phyloP scores from a whole-genome alignment of 176 grass and related monocot species.

The Oryza brachyantha region DNA sequence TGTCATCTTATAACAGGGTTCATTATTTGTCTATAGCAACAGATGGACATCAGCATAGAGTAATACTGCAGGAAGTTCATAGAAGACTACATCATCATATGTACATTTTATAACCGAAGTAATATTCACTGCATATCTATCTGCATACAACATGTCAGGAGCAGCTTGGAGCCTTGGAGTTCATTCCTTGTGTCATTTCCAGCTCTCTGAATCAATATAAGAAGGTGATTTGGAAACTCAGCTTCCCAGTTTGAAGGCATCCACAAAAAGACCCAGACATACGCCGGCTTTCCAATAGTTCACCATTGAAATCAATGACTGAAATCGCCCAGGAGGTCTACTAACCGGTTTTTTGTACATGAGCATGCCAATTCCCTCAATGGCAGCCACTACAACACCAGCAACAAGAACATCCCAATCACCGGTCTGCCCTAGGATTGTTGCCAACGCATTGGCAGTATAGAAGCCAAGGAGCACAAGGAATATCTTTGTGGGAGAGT shows the following conservation, averaged over 20 bases:
- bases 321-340: conserved; percentile 48
- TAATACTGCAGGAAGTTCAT: background rate
- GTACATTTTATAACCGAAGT: background rate
- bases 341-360: conserved; percentile 71
- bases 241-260: conserved; percentile 93
- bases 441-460: conserved; percentile 86
- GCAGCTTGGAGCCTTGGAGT: background rate
- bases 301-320: conserved; percentile 58
- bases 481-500: conserved; percentile 82
- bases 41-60: background rate
- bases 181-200: background rate
- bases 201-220: background rate
- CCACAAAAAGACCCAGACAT: conserved; percentile 86
- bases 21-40: background rate
- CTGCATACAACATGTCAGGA: background rate
- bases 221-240: conserved; percentile 22
- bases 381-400: conserved; percentile 72
- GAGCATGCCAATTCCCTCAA: conserved; percentile 92
- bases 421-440: conserved; percentile 90
- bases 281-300: conserved; percentile 96
- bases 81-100: conserved; percentile 9
- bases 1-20: background rate
- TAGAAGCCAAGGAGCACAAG: conserved; percentile 92
- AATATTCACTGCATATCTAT: background rate
- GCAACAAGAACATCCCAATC: conserved; percentile 99